Conservation (phyloP, 2,329 filamentous ascomycete genomes). For the Epichloe sp. region DNA sequence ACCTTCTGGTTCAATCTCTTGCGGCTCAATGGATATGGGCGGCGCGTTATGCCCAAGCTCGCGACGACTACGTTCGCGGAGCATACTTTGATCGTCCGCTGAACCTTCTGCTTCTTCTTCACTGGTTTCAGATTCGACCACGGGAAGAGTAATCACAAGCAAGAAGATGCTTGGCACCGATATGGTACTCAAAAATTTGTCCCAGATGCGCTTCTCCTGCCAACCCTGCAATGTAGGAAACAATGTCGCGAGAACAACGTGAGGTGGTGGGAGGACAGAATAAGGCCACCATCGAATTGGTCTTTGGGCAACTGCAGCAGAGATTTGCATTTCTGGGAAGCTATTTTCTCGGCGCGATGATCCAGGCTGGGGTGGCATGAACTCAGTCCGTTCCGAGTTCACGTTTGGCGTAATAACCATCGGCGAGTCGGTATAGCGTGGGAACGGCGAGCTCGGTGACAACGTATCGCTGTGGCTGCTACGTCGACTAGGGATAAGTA, state of each 20-base stretch:
- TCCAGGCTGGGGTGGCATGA: constrained; percentile 34
- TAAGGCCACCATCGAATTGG: constrained; percentile 73
- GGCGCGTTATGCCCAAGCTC: constrained; percentile 19
- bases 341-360: constrained; percentile 30
- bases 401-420: constrained; percentile 28
- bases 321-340: constrained; percentile 30
- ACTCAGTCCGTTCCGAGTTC: constrained; percentile 34
- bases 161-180: constrained; percentile 86
- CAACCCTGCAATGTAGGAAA: constrained; percentile 82
- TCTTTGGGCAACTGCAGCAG: constrained; percentile 23
- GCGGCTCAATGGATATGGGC: constrained; percentile 22
- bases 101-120: constrained; percentile 28
- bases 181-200: constrained; percentile 66
- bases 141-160: constrained; percentile 78
- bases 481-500: constrained; percentile 34
- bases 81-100: constrained; percentile 11
- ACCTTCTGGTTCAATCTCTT: constrained; percentile 28
- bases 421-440: constrained; percentile 50
- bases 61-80: constrained; percentile 17
- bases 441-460: constrained; percentile 51
- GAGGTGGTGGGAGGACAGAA: constrained; percentile 55
- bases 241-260: constrained; percentile 57
- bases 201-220: constrained; percentile 71
- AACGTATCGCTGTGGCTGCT: constrained; percentile 31
- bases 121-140: constrained; percentile 61